These are phyloP conservation scores for Talaromyces sp. DNA, from an alignment of 2,329 filamentous ascomycete species.

Conservation along the genomic window DNA sequence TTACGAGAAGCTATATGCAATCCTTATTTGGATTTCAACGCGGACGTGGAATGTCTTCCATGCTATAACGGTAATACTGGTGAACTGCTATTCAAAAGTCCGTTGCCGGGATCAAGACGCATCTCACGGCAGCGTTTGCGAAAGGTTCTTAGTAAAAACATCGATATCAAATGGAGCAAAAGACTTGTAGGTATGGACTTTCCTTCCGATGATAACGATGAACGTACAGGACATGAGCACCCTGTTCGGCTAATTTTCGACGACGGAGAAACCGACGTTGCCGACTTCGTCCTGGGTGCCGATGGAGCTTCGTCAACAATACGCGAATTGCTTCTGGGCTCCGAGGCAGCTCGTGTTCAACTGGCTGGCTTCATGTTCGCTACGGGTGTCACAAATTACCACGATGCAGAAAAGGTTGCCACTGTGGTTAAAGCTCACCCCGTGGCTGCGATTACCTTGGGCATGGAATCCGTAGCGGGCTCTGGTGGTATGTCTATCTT, in stretches of 20 bases:
- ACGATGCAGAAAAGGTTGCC: conserved; percentile 5
- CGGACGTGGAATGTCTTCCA: conserved; percentile 6
- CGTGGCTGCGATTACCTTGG: conserved; percentile 9
- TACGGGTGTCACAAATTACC: conserved; percentile 4
- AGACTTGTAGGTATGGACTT: background rate
- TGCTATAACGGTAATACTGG: conserved; percentile 11
- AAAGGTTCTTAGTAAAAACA: background rate
- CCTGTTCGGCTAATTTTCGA: conserved; percentile 1
- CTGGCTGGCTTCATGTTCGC: conserved; percentile 10
- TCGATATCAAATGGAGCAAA: conserved; percentile 9
- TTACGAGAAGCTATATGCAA: conserved; percentile 11
- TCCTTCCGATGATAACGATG: background rate
- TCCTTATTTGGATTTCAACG: conserved; percentile 6
- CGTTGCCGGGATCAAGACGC: conserved; percentile 8
- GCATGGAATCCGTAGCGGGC: conserved; percentile 9
- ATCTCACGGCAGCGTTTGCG: conserved; percentile 7
- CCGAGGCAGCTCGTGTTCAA: background rate
- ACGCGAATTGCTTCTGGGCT: conserved; percentile 3
- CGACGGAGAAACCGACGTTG: background rate
- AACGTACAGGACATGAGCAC: background rate
- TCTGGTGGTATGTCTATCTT: conserved; percentile 9
- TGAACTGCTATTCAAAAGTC: conserved; percentile 10
- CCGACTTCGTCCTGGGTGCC: conserved; percentile 8
- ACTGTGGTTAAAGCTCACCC: conserved; percentile 9
- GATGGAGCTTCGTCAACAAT: conserved; percentile 10